Evolutionary conservation across 2,329 filamentous ascomycete genomes (phyloP).

Genomic region (Diaporthe citriasiana): DNA sequence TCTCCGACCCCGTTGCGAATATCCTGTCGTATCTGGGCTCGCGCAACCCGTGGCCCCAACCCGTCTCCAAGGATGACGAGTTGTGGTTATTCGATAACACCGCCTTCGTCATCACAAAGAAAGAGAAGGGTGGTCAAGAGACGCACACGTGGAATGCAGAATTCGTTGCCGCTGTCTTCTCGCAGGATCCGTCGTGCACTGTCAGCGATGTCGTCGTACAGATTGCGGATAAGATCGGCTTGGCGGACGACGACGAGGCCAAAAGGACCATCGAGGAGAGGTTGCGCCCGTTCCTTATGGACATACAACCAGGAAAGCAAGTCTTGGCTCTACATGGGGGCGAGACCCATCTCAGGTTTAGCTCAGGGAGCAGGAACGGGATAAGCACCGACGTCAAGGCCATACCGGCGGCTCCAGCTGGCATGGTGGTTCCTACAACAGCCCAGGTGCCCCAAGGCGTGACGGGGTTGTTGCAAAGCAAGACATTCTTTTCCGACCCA

Average conservation of each 20-base stretch:
- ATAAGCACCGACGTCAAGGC: slow-evolving; percentile 75
- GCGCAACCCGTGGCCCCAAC: slow-evolving; percentile 70
- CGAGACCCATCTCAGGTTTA: slow-evolving; percentile 65
- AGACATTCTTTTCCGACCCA: slow-evolving; percentile 80
- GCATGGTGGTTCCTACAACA: slow-evolving; percentile 60
- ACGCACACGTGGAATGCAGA: slow-evolving; percentile 79
- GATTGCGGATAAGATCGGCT: slow-evolving; percentile 77
- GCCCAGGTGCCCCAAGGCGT: slow-evolving; percentile 66
- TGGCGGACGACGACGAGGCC: slow-evolving; percentile 72
- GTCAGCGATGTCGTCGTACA: slow-evolving; percentile 78
- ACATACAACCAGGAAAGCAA: slow-evolving; percentile 78
- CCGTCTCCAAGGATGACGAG: slow-evolving; percentile 75
- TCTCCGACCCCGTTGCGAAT: slow-evolving; percentile 47
- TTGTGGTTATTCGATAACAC: slow-evolving; percentile 95
- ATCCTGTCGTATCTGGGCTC: slow-evolving; percentile 65
- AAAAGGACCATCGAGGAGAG: slow-evolving; percentile 73
- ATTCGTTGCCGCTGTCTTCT: slow-evolving; percentile 86
- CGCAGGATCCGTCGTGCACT: slow-evolving; percentile 76
- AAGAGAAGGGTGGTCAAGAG: slow-evolving; percentile 49
- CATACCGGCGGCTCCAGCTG: slow-evolving; percentile 63
- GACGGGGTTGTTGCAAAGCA: slow-evolving; percentile 71
- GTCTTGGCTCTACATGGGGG: slow-evolving; percentile 73
- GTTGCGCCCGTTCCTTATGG: slow-evolving; percentile 83
- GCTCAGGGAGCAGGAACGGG: slow-evolving; percentile 79
- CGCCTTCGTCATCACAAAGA: slow-evolving; percentile 72